phyloP scores from a whole-genome alignment of 1,139 yeast species.

The Geotrichum histeridarum region DNA sequence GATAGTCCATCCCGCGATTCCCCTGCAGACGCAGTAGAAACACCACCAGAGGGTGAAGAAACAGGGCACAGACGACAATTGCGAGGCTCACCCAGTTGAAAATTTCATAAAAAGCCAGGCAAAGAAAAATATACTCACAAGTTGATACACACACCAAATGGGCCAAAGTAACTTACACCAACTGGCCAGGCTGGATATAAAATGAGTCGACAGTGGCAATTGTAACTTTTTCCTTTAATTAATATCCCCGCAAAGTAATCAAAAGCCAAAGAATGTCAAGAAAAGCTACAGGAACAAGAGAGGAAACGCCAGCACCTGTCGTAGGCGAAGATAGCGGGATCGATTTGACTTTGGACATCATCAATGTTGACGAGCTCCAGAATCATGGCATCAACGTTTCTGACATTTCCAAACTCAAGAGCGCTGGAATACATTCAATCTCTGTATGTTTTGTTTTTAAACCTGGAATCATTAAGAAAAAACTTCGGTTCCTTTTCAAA shows the following conservation, averaged over 20 bases:
- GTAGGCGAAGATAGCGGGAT: slow-evolving; percentile 7
- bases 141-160: not conserved
- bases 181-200: not conserved
- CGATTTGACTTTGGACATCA: slow-evolving; percentile 26
- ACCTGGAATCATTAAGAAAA: no score
- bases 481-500: not conserved
- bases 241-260: not conserved
- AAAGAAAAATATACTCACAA: no score
- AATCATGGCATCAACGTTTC: slow-evolving; percentile 55
- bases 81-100: no score
- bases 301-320: slow-evolving; percentile 11
- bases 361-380: slow-evolving; percentile 53
- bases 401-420: slow-evolving; percentile 50
- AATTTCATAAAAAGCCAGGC: no score
- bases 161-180: not conserved
- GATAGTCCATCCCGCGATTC: not conserved
- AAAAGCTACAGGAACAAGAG: slow-evolving; percentile 8
- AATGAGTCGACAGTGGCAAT: not conserved
- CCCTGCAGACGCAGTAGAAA: no score
- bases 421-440: slow-evolving; percentile 52
- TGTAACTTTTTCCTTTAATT: not conserved
- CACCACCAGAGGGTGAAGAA: no score
- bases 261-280: slow-evolving; percentile 9
- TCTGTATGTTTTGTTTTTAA: slow-evolving; percentile 43
- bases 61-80: no score